Base-by-base conservation (phyloP, 2,329 filamentous ascomycete genomes). In the Hymenotorrendiella dingleyae region DNA sequence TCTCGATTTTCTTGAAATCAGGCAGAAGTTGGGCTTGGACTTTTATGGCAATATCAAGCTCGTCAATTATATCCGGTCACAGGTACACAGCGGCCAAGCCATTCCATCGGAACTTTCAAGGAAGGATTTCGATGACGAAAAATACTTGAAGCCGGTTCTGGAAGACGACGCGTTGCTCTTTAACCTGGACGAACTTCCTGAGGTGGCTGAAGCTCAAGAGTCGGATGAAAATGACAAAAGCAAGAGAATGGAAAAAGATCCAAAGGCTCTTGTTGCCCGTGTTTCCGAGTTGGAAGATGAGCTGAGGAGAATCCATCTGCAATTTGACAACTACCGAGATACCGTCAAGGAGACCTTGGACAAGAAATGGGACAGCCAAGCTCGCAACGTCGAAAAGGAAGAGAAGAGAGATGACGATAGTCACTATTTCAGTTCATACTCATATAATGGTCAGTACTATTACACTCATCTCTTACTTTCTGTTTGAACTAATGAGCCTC, bases 101-200 rank as follows among this genome's bases (percentile, higher is more conserved):
- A 56, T 62, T 30, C 62, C 55, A 6, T 43, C 29, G 40, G 65
- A 82, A 32, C 80, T 86, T 45, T 71, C 78, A 3, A 68, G 69
- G 26, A 67, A 70, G 2, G 70, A 80, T 20, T 80, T 96, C 49
- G 73, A 80, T n/a, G 78, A 88, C 48, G 91, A 97, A 50, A 73
- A 76, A 51, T 94, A 82, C 59, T 71, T 98, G 45, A 84, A 85
- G 59, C 93, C 93, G 0, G 82, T 89, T 4, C 67, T 98, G 6
- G 83, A 93, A 45, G 88, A 96, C 53, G 93, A 98, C 62, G 86
- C 90, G 4, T 70, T 97, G 40, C 78, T 98, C 23, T 89, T 94
- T 60, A 86, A 78, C 43, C 71, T 98, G 16, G 91, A 94, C 50
- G 93, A 96, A 49, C 70, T 94, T 14, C 71, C 74, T 23, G 70